Percentiles rank a stretch among this genome's conserved stretches.
Evolutionary conservation across 1,139 yeast genomes (phyloP).

Genomic region (Protomyces gravidus): DNA sequence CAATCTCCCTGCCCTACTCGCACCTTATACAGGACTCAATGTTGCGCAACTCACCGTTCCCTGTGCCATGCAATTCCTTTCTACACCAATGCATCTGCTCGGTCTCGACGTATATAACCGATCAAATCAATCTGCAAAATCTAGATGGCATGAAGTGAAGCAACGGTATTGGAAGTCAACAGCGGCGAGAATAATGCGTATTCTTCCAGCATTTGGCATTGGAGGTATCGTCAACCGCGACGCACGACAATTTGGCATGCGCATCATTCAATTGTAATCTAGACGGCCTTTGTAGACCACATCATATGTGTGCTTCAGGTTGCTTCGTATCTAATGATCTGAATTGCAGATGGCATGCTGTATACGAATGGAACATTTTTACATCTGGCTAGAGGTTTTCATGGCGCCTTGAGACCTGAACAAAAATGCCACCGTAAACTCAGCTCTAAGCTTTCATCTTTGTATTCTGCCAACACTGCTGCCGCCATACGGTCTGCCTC

Average conservation of each 20-base stretch:
- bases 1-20: constrained; percentile 29
- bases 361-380: no score
- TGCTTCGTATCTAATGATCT: no score
- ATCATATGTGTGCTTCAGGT: no score
- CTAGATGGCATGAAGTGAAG: constrained; percentile 8
- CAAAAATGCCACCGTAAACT: constrained; percentile 19
- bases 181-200: constrained; percentile 29
- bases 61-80: constrained; percentile 28
- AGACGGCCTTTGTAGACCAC: no score
- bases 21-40: constrained; percentile 24
- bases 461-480: not conserved
- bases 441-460: not conserved
- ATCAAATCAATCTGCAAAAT: not conserved
- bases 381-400: no score
- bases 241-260: constrained; percentile 2
- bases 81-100: constrained; percentile 30
- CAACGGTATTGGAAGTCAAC: constrained; percentile 24
- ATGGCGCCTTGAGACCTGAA: constrained; percentile 3
- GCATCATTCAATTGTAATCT: not conserved
- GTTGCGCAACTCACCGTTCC: constrained; percentile 29
- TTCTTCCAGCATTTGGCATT: constrained; percentile 30
- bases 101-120: constrained; percentile 29
- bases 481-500: not conserved
- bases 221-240: constrained; percentile 29
- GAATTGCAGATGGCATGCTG: no score